Evolutionary conservation across 495 filamentous ascomycete genomes (phyloP).

Genomic region (Articulospora tetracladia): DNA sequence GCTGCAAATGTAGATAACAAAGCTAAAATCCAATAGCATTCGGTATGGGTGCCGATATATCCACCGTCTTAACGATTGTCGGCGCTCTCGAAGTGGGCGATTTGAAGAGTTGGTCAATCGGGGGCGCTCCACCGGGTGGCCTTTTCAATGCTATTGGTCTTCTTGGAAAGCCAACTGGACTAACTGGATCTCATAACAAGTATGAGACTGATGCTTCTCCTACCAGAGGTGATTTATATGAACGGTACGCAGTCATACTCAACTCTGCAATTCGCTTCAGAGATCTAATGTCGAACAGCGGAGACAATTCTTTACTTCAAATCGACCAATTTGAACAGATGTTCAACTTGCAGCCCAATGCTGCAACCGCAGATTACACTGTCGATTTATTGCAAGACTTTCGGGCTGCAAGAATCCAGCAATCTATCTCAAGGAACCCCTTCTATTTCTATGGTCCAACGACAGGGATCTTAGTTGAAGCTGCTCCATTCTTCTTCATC

Average conservation of each 20-base stretch:
- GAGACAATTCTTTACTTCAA: conserved; percentile 37
- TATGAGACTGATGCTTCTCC: conserved; percentile 54
- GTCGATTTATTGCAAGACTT: too few relatives aligned
- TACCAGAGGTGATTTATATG: conserved; percentile 48
- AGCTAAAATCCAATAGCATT: conserved; percentile 32
- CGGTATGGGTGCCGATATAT: conserved; percentile 35
- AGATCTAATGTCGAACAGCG: conserved; percentile 12
- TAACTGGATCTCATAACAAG: conserved; percentile 51
- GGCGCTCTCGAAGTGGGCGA: conserved; percentile 32
- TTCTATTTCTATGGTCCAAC: conserved; percentile 51
- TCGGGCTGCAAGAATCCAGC: conserved; percentile 35
- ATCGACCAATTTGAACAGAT: conserved; percentile 38
- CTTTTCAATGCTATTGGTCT: conserved; percentile 20
- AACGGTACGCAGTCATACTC: conserved; percentile 20
- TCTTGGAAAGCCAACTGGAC: conserved; percentile 26
- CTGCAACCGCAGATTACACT: too few relatives aligned
- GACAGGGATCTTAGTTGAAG: conserved; percentile 39
- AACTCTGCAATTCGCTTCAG: background rate
- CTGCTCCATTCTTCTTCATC: too few relatives aligned
- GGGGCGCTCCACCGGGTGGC: conserved; percentile 13
- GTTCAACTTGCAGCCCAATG: conserved; percentile 30
- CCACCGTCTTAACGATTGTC: conserved; percentile 30
- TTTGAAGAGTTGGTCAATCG: conserved; percentile 21
- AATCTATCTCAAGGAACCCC: conserved; percentile 47
- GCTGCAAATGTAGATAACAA: too few relatives aligned